These are phyloP conservation scores for Lithohypha guttulata DNA, from an alignment of 2,329 filamentous ascomycete genomes.

Conservation along the genomic window DNA sequence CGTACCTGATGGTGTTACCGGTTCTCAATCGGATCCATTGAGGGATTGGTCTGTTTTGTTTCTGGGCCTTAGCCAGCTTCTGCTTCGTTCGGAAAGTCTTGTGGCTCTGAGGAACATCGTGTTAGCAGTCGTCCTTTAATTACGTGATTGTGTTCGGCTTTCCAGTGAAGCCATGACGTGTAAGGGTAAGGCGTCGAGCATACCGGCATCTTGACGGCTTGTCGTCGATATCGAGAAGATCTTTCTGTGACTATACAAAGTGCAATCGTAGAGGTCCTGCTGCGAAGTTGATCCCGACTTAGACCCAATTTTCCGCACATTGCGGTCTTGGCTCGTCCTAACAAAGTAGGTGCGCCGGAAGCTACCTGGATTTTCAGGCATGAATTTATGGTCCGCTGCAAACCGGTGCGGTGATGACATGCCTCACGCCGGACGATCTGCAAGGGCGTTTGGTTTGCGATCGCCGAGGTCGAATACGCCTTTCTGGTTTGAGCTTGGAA, in stretches of 20 bases:
- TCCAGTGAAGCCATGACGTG: background rate
- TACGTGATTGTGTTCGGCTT: background rate
- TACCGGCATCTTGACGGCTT: constrained; percentile 47
- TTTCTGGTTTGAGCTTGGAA: constrained; percentile 1
- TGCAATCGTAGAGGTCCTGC: background rate
- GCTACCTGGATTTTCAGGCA: no score
- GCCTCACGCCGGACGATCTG: no score
- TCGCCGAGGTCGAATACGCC: constrained; percentile 2
- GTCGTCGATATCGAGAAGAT: constrained; percentile 17
- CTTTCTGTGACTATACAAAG: constrained; percentile 2
- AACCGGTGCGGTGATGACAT: no score
- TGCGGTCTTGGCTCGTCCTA: constrained; percentile 7
- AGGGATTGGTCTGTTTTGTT: constrained; percentile 99
- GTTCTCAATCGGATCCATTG: constrained; percentile 99
- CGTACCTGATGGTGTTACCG: constrained; percentile 98
- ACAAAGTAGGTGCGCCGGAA: no score
- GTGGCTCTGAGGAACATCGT: constrained; percentile 62
- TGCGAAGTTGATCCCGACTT: no score
- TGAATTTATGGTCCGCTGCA: no score
- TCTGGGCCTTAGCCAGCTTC: constrained; percentile 99
- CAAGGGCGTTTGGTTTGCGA: background rate
- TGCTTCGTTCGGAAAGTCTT: constrained; percentile 99
- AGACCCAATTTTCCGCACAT: background rate
- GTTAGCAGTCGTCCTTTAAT: constrained; percentile 3
- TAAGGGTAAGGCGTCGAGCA: constrained; percentile 17